Base-by-base conservation (phyloP, 176 grass and related monocot species). In the Echinochloa phyllopogon region DNA sequence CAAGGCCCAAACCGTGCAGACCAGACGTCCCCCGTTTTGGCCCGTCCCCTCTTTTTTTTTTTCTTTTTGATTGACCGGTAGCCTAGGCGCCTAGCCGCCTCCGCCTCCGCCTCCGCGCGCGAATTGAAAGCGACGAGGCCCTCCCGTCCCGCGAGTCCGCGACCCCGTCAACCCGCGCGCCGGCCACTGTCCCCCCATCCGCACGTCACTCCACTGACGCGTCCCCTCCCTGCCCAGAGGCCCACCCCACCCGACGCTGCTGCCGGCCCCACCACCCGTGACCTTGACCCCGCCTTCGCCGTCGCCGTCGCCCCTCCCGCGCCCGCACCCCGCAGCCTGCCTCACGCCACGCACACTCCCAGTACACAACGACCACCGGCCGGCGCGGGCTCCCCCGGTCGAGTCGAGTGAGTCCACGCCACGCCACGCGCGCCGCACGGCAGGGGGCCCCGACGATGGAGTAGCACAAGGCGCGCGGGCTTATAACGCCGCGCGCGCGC, bases 211-310 rank as follows among this genome's bases (percentile, higher is more conserved):
- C 84, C 17, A 16, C 79, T 65, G 55, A 6, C 56, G 65, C 59
- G 39, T 49, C 87, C 60, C 8, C 14, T 3, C 44, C 24, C 49
- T 33, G 29, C 29, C 29, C 29, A 33, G 29, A 33, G 29, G 29
- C 36, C 8, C 37, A 45, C 71, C 36, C 55, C 21, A 9, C 80
- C 18, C 25, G 43, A 45, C n/a, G n/a, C n/a, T 45, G 57, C 7
- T 61, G 65, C 20, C 59, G 29, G 29, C 73, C 83, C 33, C 73
- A 81, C 43, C 40, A 60, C 47, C 56, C 38, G 80, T 40, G 65
- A 69, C 73, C 79, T 87, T 86, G 84, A 83, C 84, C 82, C 41
- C 82, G 27, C 86, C n/a, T 70, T 8, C 40, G 67, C 88, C 84
- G 41, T 87, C 89, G 80, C 89, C n/a, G 18, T 81, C 78, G 27